Base-by-base conservation (phyloP, 257 asterid genomes). In the Echites panduratus region DNA sequence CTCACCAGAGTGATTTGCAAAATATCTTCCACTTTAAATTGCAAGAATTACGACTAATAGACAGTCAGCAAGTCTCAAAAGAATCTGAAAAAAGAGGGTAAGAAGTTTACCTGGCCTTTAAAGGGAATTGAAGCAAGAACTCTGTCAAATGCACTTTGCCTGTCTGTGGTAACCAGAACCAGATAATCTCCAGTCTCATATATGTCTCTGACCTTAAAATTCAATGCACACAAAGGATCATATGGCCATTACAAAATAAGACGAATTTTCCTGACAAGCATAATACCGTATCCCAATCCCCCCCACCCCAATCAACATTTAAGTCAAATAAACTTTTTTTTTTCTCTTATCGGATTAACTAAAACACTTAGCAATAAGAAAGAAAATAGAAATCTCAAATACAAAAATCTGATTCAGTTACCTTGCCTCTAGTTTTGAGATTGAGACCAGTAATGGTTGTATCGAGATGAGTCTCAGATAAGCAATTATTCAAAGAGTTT, bases 91-190 rank as follows among this genome's bases (percentile, higher is more conserved):
- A 35, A 22, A 75, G 45, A 8, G 13, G 20, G 19, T 41, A 40
- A 45, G 32, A 19, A 17, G 50, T 11, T 13, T 71, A 90, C 95
- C 96, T 92, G 99, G 45, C 98, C 99, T 83, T 94, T 92, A 78
- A 91, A 94, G 70, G 99, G 99, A 73, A 92, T 90, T 22, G 96
- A 92, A 68, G 99, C 99, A 77, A 94, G 96, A 84, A 94, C 81
- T 75, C 99, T 80, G 56, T 94, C 98, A 73, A 94, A 94, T 53
- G 99, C 98, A 85, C 98, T 94, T 82, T 90, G 97, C 79, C 98
- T 78, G 75, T 94, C 97, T 1, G 99, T 91, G 40, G 99, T 94
- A 66, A 94, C 98, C 75, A 94, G 76, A 76, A 92, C 91, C 59
- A 92, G 88, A 82, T 81, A 89, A 63, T 94, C 89, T 63, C 97